Evolutionary conservation across 345 rosid genomes (phyloP).

Genomic region (Lagerstroemia speciosa): DNA sequence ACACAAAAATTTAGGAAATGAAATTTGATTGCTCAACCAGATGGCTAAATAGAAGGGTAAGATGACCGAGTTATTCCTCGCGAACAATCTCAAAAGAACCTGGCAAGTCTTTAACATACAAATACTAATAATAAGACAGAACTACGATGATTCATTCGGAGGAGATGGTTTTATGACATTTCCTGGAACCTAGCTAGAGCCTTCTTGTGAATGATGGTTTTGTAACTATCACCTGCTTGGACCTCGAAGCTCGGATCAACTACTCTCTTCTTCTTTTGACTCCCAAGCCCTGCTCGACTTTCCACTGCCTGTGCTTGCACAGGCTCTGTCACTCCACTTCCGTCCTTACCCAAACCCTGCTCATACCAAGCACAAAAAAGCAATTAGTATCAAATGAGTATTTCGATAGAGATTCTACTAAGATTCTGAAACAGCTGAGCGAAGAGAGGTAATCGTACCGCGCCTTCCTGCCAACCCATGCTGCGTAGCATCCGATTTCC

Average conservation of each 20-base stretch:
- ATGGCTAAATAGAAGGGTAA: no score
- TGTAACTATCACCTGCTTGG: constrained; percentile 92
- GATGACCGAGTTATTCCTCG: no score
- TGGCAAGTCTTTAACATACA: neutral
- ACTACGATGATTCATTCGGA: no score
- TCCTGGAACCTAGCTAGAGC: constrained; percentile 91
- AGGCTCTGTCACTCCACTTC: constrained; percentile 89
- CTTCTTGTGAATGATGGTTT: constrained; percentile 88
- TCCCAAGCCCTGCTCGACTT: constrained; percentile 87
- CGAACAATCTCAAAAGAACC: no score
- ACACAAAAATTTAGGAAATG: neutral
- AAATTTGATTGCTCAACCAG: neutral
- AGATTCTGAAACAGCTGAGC: constrained; percentile 8
- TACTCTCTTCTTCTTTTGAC: constrained; percentile 74
- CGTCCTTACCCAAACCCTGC: constrained; percentile 95
- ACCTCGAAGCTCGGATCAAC: constrained; percentile 73
- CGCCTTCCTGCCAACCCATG: constrained; percentile 99
- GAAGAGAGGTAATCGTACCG: constrained; percentile 39
- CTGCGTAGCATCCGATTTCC: constrained; percentile 96
- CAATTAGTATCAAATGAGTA: neutral
- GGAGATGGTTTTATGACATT: constrained; percentile 35
- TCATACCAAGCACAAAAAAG: constrained; percentile 14
- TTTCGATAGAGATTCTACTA: constrained; percentile 2
- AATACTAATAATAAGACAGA: no score
- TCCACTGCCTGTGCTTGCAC: constrained; percentile 77